phyloP scores from a whole-genome alignment of 2,329 filamentous ascomycete species.

The Chaetomiaceae sp. region DNA sequence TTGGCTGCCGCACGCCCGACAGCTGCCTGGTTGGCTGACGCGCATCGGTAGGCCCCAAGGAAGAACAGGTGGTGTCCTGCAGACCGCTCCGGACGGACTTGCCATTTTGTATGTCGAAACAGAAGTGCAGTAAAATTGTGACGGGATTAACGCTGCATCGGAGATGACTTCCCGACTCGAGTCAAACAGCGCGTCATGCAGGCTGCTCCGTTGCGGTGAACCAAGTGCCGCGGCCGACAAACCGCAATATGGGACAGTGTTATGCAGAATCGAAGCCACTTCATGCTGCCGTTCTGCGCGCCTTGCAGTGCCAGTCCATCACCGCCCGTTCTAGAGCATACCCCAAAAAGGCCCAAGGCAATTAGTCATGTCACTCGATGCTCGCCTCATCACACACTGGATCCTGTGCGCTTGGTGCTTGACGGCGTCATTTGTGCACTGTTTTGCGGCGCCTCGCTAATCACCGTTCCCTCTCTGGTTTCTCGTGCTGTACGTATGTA shows the following conservation, averaged over 20 bases:
- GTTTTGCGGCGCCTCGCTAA: too few relatives aligned
- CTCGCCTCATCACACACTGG: too few relatives aligned
- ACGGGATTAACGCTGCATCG: background rate
- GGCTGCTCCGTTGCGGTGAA: background rate
- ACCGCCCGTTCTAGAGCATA: too few relatives aligned
- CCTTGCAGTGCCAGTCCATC: background rate
- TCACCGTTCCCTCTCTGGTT: too few relatives aligned
- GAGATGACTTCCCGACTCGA: constrained; percentile 4
- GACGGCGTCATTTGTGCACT: too few relatives aligned
- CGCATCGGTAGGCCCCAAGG: too few relatives aligned
- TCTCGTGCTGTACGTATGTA: too few relatives aligned
- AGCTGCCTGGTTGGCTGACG: background rate
- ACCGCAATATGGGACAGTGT: background rate
- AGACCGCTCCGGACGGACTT: background rate
- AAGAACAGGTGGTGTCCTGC: background rate
- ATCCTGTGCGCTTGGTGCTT: too few relatives aligned
- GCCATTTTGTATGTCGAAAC: background rate
- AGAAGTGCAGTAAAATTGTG: background rate
- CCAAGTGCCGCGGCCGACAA: background rate
- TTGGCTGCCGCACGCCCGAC: background rate
- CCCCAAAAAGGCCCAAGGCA: too few relatives aligned
- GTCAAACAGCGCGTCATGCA: background rate
- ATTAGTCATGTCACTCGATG: too few relatives aligned
- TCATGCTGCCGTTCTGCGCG: background rate
- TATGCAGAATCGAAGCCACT: background rate